Evolutionary conservation across 192 early-diverging fungal species (phyloP).

Genomic region (Umbelopsis sp.): DNA sequence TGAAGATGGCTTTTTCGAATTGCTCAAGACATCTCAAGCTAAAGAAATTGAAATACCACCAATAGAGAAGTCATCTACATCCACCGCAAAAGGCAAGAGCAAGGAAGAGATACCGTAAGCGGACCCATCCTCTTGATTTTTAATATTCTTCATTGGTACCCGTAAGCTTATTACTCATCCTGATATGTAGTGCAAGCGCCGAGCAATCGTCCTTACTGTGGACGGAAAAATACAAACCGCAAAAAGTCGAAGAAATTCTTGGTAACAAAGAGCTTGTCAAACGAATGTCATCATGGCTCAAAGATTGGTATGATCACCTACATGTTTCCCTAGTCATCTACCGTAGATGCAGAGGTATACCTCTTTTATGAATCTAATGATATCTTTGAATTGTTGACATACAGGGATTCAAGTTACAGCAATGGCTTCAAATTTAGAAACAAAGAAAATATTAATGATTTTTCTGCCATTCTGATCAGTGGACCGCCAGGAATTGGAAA

Average conservation of each 20-base stretch:
- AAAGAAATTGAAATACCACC: slow-evolving; percentile 28
- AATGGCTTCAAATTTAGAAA: slow-evolving; percentile 38
- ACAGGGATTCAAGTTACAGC: not conserved
- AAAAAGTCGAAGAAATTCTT: slow-evolving; percentile 74
- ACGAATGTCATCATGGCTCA: slow-evolving; percentile 75
- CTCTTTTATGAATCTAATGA: not conserved
- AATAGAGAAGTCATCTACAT: slow-evolving; percentile 26
- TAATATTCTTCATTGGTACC: too few species aligned
- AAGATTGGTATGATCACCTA: slow-evolving; percentile 60
- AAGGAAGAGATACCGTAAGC: slow-evolving; percentile 19
- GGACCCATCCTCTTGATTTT: not conserved
- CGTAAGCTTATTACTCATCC: too few species aligned
- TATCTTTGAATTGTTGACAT: not conserved
- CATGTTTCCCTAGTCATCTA: too few species aligned
- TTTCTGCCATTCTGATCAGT: slow-evolving; percentile 79
- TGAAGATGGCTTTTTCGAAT: slow-evolving; percentile 83
- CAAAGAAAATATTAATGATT: slow-evolving; percentile 53
- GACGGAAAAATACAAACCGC: slow-evolving; percentile 95
- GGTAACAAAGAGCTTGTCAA: slow-evolving; percentile 81
- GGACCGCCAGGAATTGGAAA: slow-evolving; percentile 99
- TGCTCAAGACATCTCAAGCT: slow-evolving; percentile 66
- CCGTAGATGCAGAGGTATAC: not conserved
- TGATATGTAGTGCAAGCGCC: not conserved
- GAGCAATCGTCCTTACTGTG: slow-evolving; percentile 59
- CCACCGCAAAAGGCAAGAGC: slow-evolving; percentile 30